phyloP scores from a whole-genome alignment of 192 early-diverging fungal species.

The Podila epigama region DNA sequence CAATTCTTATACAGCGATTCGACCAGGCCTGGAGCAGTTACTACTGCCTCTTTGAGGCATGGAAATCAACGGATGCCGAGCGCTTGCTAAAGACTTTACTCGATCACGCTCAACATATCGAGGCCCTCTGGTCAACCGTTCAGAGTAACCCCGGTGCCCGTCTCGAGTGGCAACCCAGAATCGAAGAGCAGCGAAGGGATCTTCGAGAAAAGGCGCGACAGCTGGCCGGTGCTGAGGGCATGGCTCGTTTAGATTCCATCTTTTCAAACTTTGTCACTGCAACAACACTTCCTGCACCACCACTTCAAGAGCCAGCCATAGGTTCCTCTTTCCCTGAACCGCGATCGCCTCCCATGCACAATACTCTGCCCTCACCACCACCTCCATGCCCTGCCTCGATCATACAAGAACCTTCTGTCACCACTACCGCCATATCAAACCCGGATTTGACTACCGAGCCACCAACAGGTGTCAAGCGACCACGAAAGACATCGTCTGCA shows the following conservation, averaged over 20 bases:
- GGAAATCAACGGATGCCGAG: constrained; percentile 72
- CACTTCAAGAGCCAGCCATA: neutral
- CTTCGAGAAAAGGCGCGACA: constrained; percentile 35
- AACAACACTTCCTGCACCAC: neutral
- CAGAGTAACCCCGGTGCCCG: constrained; percentile 56
- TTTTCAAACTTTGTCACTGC: constrained; percentile 25
- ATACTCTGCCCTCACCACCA: neutral
- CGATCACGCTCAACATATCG: constrained; percentile 73
- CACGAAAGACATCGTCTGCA: neutral
- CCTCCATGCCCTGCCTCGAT: neutral
- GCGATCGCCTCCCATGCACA: neutral
- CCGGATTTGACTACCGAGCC: too few relatives aligned
- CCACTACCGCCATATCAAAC: too few relatives aligned
- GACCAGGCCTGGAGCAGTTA: constrained; percentile 63
- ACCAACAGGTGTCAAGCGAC: neutral
- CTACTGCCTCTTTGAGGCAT: constrained; percentile 70
- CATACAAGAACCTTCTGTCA: neutral
- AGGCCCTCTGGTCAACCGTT: constrained; percentile 68
- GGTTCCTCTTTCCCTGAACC: neutral
- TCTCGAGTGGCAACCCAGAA: constrained; percentile 63
- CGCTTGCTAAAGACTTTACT: constrained; percentile 70
- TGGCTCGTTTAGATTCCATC: constrained; percentile 5
- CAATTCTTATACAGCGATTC: constrained; percentile 37
- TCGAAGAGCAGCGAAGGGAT: constrained; percentile 67
- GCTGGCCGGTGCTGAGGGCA: constrained; percentile 26